Conservation (phyloP, 306 rosid species). For the Cucumis sativus region DNA sequence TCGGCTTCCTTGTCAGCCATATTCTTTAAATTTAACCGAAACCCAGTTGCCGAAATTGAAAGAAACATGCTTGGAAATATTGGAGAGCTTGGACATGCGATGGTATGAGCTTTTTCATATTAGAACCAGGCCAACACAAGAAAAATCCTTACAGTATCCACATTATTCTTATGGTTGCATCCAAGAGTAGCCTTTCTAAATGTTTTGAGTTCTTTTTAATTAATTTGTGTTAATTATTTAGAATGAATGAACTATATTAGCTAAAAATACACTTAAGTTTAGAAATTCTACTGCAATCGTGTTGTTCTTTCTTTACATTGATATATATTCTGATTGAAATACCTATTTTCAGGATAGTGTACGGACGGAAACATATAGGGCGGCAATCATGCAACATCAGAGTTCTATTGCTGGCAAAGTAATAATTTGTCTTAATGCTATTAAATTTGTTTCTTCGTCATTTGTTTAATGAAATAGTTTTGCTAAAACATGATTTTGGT, state of each 20-base stretch:
- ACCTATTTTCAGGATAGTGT: constrained; percentile 57
- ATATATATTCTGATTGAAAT: neutral
- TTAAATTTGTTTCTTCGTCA: neutral
- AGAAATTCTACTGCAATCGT: neutral
- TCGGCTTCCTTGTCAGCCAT: neutral
- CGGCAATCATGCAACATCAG: constrained; percentile 80
- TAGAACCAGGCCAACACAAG: neutral
- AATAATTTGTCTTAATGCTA: constrained; percentile 1
- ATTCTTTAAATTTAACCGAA: neutral
- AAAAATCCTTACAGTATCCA: neutral
- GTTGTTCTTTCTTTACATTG: constrained; percentile 1
- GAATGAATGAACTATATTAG: neutral
- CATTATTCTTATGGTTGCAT: neutral
- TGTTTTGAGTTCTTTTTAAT: neutral
- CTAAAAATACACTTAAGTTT: neutral
- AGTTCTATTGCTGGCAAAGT: constrained; percentile 76
- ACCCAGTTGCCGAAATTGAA: neutral
- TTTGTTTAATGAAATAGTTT: neutral
- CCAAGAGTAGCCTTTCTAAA: neutral
- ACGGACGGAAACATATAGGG: constrained; percentile 78
- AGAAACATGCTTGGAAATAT: neutral
- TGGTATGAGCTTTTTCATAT: neutral
- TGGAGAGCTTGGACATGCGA: neutral
- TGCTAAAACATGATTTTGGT: neutral
- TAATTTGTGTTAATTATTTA: neutral